Evolutionary conservation across 2,329 filamentous ascomycete genomes (phyloP).

Genomic region (Trichophaea hybrida): DNA sequence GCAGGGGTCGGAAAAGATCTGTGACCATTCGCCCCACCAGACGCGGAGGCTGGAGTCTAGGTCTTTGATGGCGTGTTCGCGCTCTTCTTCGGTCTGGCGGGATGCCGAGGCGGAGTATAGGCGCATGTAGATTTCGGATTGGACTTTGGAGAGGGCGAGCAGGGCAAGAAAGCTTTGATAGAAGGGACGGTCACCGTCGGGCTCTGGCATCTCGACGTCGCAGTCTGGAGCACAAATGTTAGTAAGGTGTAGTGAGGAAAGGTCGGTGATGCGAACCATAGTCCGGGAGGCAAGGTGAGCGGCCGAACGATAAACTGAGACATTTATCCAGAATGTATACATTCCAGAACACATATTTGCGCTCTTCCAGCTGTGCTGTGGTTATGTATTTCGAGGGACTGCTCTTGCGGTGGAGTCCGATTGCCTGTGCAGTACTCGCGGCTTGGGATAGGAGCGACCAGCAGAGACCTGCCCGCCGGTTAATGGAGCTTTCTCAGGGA

Average conservation of each 20-base stretch:
- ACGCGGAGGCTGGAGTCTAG: slow-evolving; percentile 22
- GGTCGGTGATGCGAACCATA: slow-evolving; percentile 34
- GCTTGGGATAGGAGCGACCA: slow-evolving; percentile 49
- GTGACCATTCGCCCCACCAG: slow-evolving; percentile 27
- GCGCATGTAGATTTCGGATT: slow-evolving; percentile 45
- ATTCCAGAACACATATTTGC: slow-evolving; percentile 42
- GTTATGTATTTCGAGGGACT: slow-evolving; percentile 30
- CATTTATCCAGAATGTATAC: slow-evolving; percentile 44
- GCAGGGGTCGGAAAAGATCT: slow-evolving; percentile 29
- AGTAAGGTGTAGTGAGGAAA: not conserved
- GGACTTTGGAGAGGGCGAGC: slow-evolving; percentile 43
- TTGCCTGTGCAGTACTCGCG: slow-evolving; percentile 45
- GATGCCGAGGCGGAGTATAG: slow-evolving; percentile 38
- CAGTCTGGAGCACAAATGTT: not conserved
- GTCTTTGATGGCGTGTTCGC: slow-evolving; percentile 31
- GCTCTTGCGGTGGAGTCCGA: slow-evolving; percentile 44
- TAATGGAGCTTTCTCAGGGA: not conserved
- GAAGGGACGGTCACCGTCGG: slow-evolving; percentile 34
- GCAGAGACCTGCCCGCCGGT: slow-evolving; percentile 34
- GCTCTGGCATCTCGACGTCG: slow-evolving; percentile 35
- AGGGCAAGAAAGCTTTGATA: slow-evolving; percentile 39
- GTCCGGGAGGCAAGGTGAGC: slow-evolving; percentile 44
- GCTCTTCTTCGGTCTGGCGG: slow-evolving; percentile 32
- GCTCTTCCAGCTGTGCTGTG: slow-evolving; percentile 24
- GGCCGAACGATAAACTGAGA: slow-evolving; percentile 45